Evolutionary conservation across 164 flowering plant species (phyloP).

Genomic region (Nymphaea thermarum): DNA sequence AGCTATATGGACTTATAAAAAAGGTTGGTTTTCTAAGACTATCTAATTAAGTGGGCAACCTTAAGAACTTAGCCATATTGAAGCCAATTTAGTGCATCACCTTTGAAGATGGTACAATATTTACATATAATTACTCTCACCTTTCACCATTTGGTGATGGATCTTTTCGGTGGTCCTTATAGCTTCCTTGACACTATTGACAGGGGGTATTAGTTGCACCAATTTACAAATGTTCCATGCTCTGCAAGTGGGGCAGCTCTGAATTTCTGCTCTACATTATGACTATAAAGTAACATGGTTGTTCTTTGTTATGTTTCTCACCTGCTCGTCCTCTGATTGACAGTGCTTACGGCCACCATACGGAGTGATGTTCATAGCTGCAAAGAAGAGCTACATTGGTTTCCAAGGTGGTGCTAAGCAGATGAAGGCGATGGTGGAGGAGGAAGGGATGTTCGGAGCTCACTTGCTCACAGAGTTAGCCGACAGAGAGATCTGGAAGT

Average conservation of each 20-base stretch:
- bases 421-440: constrained; percentile 56
- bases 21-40: constrained; percentile 37
- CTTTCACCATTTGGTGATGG: too few species aligned
- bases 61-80: too few species aligned
- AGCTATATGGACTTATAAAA: constrained; percentile 59
- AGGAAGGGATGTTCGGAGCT: constrained; percentile 67
- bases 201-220: too few species aligned
- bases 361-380: constrained; percentile 68
- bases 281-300: background rate
- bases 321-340: constrained; percentile 1
- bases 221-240: too few species aligned
- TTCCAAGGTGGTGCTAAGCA: constrained; percentile 48
- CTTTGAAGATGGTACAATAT: too few species aligned
- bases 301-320: too few species aligned
- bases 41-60: too few species aligned
- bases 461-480: constrained; percentile 55
- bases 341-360: constrained; percentile 92
- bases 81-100: too few species aligned
- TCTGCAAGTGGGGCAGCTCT: background rate
- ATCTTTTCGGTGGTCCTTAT: too few species aligned
- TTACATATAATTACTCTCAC: too few species aligned
- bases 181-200: too few species aligned
- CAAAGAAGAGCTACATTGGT: constrained; percentile 62
- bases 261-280: background rate
- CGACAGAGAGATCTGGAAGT: constrained; percentile 78